Conservation (phyloP, 345 rosid species). For the Anastatica hierochuntica region DNA sequence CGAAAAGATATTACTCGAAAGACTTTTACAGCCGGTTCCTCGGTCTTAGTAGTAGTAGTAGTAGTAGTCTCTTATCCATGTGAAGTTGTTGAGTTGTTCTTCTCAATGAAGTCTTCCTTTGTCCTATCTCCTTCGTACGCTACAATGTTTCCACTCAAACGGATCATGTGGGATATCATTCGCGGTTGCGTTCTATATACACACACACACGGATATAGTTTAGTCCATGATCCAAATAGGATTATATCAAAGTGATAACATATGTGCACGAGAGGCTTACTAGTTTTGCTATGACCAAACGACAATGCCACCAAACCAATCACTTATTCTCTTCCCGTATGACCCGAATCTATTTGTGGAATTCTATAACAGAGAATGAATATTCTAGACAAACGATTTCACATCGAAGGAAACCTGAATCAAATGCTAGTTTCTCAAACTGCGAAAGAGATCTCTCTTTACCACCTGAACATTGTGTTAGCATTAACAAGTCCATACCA, state of each 20-base stretch:
- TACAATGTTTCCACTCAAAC: slow-evolving; percentile 54
- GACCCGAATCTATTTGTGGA: slow-evolving; percentile 1
- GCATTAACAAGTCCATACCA: slow-evolving; percentile 33
- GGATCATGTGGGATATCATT: slow-evolving; percentile 56
- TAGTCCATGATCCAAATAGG: too few relatives aligned
- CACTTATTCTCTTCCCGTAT: too few relatives aligned
- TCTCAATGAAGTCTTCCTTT: slow-evolving; percentile 76
- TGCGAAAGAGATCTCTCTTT: slow-evolving; percentile 37
- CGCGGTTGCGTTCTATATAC: slow-evolving; percentile 69
- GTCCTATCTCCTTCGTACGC: slow-evolving; percentile 67
- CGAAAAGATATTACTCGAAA: too few relatives aligned
- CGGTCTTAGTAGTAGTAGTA: neutral
- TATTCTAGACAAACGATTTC: neutral
- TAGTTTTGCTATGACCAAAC: slow-evolving; percentile 66
- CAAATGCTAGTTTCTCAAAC: slow-evolving; percentile 27
- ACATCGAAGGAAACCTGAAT: slow-evolving; percentile 29
- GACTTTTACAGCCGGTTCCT: slow-evolving; percentile 33
- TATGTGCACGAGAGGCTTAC: slow-evolving; percentile 33
- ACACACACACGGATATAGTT: neutral
- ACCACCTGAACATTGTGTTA: slow-evolving; percentile 29
- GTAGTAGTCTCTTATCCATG: slow-evolving; percentile 8
- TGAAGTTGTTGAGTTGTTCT: slow-evolving; percentile 33
- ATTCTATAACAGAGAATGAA: slow-evolving; percentile 13
- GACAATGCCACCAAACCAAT: slow-evolving; percentile 34
- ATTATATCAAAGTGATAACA: neutral